Base-by-base conservation (phyloP, 2,329 filamentous ascomycete genomes). In the Aspergillus piperis region DNA sequence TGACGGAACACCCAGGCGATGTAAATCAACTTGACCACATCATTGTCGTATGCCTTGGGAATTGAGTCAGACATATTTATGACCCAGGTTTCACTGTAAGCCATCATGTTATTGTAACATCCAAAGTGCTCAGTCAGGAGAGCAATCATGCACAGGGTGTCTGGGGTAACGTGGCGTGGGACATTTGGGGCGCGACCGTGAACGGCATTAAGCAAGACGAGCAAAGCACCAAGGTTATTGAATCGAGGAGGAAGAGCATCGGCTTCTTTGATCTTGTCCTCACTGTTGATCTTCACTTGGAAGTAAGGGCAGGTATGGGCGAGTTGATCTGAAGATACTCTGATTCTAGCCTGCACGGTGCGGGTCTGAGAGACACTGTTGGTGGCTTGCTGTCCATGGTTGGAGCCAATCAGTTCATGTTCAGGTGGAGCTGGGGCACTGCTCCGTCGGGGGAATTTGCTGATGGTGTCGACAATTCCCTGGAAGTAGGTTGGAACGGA, bases 61-160 rank as follows among this genome's bases (percentile, higher is more conserved):
- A 56, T 27, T 8, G 39, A 8, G 1, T 25, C 41, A 36, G 57
- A 27, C 27, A 68, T 70, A 5, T 58, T 68, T 4, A 72, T 58
- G 52, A 81, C 71, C 81, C 81, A 82, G 7, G 70, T 69, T 7
- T 78, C 73, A 1, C 75, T 73, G 49, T 79, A 80, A 0, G 77
- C 62, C 53, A 81, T 77, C 2, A 81, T 74, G 0, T 77, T 75
- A 48, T 82, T 80, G 15, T 71, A 64, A 61, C 79, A 78, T 54
- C 73, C 70, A 62, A 80, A 80, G 27, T 75, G 76, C 59, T 82
- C 77, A 5, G 80, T 74, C 15, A 83, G 69, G 2, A 77, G 70
- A 4, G 79, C 79, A 5, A 83, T 69, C 58, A 79, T 76, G n/a
- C 75, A 74, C 10, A 84, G 70, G 8, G 73, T 69, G n/a, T 81